Percentiles rank a stretch among this genome's conserved stretches.
phyloP scores from a whole-genome alignment of 23 red algal species.

The Rhodosorus marinus region DNA sequence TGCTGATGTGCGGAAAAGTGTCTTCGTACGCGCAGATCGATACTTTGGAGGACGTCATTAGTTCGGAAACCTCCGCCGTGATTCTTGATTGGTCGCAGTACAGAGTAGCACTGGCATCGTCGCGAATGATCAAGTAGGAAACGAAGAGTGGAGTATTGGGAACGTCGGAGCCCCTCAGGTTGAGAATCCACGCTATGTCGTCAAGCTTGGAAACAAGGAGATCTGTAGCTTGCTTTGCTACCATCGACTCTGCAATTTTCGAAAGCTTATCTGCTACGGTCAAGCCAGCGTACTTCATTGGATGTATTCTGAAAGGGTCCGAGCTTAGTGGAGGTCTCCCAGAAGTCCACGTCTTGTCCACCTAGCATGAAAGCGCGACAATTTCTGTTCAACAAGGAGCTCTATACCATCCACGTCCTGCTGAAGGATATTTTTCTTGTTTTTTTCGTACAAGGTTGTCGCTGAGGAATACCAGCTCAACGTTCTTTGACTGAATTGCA shows the following conservation, averaged over 20 bases:
- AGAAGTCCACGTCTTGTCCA: conserved; percentile 54
- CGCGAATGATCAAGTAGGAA: conserved; percentile 42
- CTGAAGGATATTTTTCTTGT: too few relatives aligned
- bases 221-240: conserved; percentile 4
- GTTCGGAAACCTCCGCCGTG: too few relatives aligned
- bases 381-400: too few relatives aligned
- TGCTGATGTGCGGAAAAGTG: too few relatives aligned
- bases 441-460: too few relatives aligned
- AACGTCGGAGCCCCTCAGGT: conserved; percentile 78
- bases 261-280: conserved; percentile 37
- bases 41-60: too few relatives aligned
- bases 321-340: conserved; percentile 19
- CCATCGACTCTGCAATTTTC: conserved; percentile 27
- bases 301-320: conserved; percentile 31
- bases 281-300: conserved; percentile 32
- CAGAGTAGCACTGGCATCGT: conserved; percentile 46
- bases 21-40: too few relatives aligned
- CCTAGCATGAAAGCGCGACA: too few relatives aligned
- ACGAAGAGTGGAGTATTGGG: conserved; percentile 74
- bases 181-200: conserved; percentile 81
- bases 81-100: too few relatives aligned
- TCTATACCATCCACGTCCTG: too few relatives aligned
- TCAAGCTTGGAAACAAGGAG: conserved; percentile 66
- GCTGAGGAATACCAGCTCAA: too few relatives aligned
- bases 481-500: too few relatives aligned